Percentiles rank a stretch among this genome's conserved stretches.
Conservation (phyloP, 306 rosid species). For the Boehmeria nivea region DNA sequence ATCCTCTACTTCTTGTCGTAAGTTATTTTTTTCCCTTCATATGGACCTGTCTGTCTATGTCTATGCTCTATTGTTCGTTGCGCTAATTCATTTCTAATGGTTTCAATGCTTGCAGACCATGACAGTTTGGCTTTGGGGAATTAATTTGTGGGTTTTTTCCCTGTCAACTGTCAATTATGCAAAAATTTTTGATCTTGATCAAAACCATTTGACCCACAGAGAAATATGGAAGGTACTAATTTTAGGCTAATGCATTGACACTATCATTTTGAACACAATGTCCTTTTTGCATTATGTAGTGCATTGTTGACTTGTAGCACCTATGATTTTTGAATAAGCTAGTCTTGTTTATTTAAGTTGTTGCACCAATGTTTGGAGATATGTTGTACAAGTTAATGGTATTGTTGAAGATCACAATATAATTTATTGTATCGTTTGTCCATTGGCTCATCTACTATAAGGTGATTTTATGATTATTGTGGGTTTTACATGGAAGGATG, state of each 20-base stretch:
- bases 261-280: not conserved
- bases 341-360: too few species aligned
- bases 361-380: too few species aligned
- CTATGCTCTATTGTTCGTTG: constrained; percentile 13
- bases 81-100: constrained; percentile 15
- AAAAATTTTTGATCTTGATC: constrained; percentile 87
- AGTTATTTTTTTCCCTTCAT: constrained; percentile 30
- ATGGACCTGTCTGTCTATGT: constrained; percentile 8
- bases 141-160: constrained; percentile 78
- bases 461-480: too few species aligned
- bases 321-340: too few species aligned
- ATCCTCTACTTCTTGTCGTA: constrained; percentile 93
- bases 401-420: too few species aligned
- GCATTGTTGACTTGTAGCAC: too few species aligned
- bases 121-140: constrained; percentile 99
- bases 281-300: not conserved
- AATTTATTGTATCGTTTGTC: too few species aligned
- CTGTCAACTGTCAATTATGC: constrained; percentile 63
- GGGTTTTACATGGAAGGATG: too few species aligned
- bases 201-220: constrained; percentile 70
- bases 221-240: constrained; percentile 93
- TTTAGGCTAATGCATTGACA: constrained; percentile 10
- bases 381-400: too few species aligned
- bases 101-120: constrained; percentile 58
- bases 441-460: too few species aligned